Conservation (phyloP, 78 protist species). For the Pelomyxa schiedti region DNA sequence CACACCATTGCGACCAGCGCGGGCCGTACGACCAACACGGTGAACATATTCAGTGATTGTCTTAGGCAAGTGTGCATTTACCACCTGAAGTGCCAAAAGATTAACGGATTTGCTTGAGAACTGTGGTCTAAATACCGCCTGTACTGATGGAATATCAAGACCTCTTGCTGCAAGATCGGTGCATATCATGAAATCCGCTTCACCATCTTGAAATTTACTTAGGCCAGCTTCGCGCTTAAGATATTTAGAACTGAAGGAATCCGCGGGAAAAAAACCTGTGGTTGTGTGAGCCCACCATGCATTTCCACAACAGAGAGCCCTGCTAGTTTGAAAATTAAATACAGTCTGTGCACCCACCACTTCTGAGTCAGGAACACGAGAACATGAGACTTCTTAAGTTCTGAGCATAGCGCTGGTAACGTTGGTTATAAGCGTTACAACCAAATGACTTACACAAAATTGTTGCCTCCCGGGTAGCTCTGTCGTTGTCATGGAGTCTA, state of each 20-base stretch:
- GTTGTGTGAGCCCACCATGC: constrained; percentile 64
- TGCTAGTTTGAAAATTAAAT: constrained; percentile 43
- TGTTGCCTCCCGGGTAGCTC: constrained; percentile 6
- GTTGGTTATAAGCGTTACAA: no score
- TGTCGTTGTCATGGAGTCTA: constrained; percentile 11
- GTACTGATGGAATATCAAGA: constrained; percentile 73
- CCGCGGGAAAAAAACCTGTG: constrained; percentile 20
- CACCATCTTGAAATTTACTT: constrained; percentile 41
- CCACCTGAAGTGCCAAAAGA: no score
- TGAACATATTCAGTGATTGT: constrained; percentile 67
- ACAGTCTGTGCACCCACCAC: constrained; percentile 35
- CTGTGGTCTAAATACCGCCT: no score
- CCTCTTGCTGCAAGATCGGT: constrained; percentile 93
- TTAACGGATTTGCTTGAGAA: constrained; percentile 5
- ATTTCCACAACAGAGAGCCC: constrained; percentile 60
- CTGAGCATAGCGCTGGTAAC: constrained; percentile 2
- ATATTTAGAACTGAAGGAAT: no score
- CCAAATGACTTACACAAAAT: background rate
- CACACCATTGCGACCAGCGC: constrained; percentile 63
- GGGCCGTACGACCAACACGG: constrained; percentile 78
- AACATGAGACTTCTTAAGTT: background rate
- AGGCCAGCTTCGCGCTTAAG: constrained; percentile 51
- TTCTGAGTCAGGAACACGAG: constrained; percentile 27
- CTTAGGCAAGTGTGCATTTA: constrained; percentile 67
- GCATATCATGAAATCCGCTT: constrained; percentile 54